Conservation (phyloP, 192 early-diverging fungal genomes). For the Backusella sp. region DNA sequence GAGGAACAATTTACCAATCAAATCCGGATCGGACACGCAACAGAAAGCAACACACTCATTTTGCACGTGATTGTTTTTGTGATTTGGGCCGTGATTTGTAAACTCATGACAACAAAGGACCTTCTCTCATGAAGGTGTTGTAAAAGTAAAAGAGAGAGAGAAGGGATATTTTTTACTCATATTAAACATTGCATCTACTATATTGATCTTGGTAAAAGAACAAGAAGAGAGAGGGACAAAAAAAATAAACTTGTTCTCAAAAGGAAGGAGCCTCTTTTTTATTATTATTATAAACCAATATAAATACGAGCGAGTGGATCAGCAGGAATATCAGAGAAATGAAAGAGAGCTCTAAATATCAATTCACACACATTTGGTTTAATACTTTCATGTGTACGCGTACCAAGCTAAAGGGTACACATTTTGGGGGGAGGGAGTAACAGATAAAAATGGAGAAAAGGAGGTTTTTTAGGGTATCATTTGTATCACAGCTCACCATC, state of each 20-base stretch:
- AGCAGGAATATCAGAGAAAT: not conserved
- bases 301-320: not conserved
- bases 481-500: too few relatives aligned
- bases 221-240: not conserved
- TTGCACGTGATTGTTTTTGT: not conserved
- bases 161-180: too few relatives aligned
- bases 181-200: too few relatives aligned
- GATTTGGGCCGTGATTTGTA: not conserved
- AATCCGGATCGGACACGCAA: not conserved
- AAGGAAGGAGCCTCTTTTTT: not conserved
- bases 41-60: not conserved
- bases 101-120: not conserved
- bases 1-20: constrained; percentile 7
- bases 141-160: too few relatives aligned
- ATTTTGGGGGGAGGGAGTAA: not conserved
- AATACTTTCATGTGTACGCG: not conserved
- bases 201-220: not conserved
- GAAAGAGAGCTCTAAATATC: not conserved
- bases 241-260: not conserved
- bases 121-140: not conserved
- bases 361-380: not conserved
- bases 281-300: not conserved
- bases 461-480: not conserved
- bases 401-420: not conserved
- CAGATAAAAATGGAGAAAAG: not conserved